Evolutionary conservation across 805 yeast species (phyloP), one percentile per base, ranked within the genome.

Genomic region (Candida loeiensis): DNA sequence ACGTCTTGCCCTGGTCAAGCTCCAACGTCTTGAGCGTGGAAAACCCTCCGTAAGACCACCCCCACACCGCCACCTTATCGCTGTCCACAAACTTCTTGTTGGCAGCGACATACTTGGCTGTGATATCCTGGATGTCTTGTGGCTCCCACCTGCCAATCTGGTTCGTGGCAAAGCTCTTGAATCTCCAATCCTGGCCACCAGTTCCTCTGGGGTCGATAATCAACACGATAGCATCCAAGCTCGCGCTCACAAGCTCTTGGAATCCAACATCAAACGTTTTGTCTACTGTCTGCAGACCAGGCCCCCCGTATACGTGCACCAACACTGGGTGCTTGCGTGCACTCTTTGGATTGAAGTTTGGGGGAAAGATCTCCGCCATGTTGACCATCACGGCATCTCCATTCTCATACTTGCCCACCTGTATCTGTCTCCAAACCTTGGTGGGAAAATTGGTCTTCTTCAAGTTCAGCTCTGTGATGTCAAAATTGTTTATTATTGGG

Each of bases 1-100:
- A 90, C 12, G 80, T 77, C 26, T 77, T 65, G 4, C 67, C 71
- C 13, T 88, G 87, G 61, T 93, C 98, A 16, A 72, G 71, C 61
- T 93, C 98, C 34, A 93, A 66, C 0, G 95, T 84, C 63, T 90
- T 93, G 51, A 93, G 73, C 0, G 99, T 89, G 73, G 88, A 75
- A 57, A 79, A 93, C 0, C 98, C 99, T 35, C 99, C 99, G 58
- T 91, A 93, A 16, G 95, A 85, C 99, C 99, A 93, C 6, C 99
- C 99, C 91, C 97, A 93, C 40, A 91, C 77, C 0, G 95, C 95
- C 9, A 87, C 80, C 45, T 77, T 74, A 3, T 73, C 65, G 17
- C 67, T 60, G 56, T 90, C 85, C 14, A 85, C 69, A 44, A 72
- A 73, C 7, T 63, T 54, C 25, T 50, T 44, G 41, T 67, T 66